Percentiles rank a stretch among this genome's conserved stretches.
Evolutionary conservation across 805 yeast genomes (phyloP).

Genomic region (Scheffersomyces lignosus): DNA sequence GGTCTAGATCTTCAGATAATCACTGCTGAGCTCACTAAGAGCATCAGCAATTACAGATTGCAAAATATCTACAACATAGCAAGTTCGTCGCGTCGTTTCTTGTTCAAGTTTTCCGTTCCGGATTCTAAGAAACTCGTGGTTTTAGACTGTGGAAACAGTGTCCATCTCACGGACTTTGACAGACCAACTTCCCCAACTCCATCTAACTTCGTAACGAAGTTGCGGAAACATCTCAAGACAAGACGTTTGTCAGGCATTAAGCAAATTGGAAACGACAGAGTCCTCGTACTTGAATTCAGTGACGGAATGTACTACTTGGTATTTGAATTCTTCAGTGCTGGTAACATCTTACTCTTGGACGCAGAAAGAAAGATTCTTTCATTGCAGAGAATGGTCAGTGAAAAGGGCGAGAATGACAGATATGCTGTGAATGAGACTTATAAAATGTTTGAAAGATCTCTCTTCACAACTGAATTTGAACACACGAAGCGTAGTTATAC

Average conservation of each 20-base stretch:
- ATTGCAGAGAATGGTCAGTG: constrained; percentile 76
- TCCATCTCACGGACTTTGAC: constrained; percentile 76
- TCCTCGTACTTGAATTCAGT: constrained; percentile 80
- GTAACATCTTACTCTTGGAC: constrained; percentile 81
- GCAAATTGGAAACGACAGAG: constrained; percentile 79
- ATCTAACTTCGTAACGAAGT: constrained; percentile 78
- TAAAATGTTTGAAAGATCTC: constrained; percentile 53
- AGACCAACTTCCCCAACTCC: constrained; percentile 82
- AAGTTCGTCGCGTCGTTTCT: constrained; percentile 67
- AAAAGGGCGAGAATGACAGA: constrained; percentile 59
- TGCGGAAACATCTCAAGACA: constrained; percentile 83
- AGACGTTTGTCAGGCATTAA: constrained; percentile 70
- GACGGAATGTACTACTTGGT: constrained; percentile 79
- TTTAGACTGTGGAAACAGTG: constrained; percentile 82
- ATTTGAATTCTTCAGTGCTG: constrained; percentile 92
- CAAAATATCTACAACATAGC: constrained; percentile 84
- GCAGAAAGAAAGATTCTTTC: constrained; percentile 65
- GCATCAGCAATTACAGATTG: constrained; percentile 64
- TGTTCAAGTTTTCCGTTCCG: constrained; percentile 78
- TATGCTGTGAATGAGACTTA: constrained; percentile 79
- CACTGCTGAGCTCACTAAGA: constrained; percentile 59
- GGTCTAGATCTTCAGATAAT: constrained; percentile 78
- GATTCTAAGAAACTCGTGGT: constrained; percentile 76
- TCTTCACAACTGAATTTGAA: constrained; percentile 33
- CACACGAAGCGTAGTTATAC: constrained; percentile 21